Evolutionary conservation across 371 early-diverging fungal species (phyloP).

Genomic region (Smittium culicis): DNA sequence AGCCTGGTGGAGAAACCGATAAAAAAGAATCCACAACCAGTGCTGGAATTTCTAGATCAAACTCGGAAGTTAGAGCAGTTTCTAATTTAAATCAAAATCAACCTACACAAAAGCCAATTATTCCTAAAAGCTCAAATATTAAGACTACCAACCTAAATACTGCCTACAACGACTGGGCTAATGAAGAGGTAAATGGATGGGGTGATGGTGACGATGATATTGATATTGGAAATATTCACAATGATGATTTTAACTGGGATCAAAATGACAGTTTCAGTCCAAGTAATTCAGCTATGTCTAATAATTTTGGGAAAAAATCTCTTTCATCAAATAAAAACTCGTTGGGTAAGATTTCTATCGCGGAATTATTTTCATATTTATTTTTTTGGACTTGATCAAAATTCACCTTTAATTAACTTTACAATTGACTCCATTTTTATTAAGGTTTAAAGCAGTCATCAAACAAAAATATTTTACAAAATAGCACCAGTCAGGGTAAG

Average conservation of each 20-base stretch:
- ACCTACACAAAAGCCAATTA: too few relatives aligned
- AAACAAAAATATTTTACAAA: too few relatives aligned
- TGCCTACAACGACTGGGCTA: not conserved
- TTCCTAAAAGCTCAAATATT: too few relatives aligned
- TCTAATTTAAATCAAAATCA: too few relatives aligned
- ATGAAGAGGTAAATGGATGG: slow-evolving; percentile 18
- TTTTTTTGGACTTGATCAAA: too few relatives aligned
- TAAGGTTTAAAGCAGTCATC: too few relatives aligned
- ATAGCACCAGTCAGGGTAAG: too few relatives aligned
- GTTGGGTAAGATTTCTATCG: not conserved
- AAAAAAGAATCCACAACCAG: not conserved
- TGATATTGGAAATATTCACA: slow-evolving; percentile 22
- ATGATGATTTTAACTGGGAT: slow-evolving; percentile 36
- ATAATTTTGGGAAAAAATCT: too few relatives aligned
- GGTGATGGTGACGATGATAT: slow-evolving; percentile 33
- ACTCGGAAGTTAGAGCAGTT: too few relatives aligned
- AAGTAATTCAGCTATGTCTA: not conserved
- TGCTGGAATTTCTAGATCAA: not conserved
- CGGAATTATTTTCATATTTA: too few relatives aligned
- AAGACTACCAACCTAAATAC: not conserved
- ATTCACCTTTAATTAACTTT: too few relatives aligned
- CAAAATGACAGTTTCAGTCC: not conserved
- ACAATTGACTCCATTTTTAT: too few relatives aligned
- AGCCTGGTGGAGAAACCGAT: slow-evolving; percentile 2
- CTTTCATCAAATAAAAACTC: not conserved